A percentile compares a stretch with the other conserved stretches of the same genome.
Conservation (phyloP, 2,329 filamentous ascomycete species). For the Erysiphe pulchra region DNA sequence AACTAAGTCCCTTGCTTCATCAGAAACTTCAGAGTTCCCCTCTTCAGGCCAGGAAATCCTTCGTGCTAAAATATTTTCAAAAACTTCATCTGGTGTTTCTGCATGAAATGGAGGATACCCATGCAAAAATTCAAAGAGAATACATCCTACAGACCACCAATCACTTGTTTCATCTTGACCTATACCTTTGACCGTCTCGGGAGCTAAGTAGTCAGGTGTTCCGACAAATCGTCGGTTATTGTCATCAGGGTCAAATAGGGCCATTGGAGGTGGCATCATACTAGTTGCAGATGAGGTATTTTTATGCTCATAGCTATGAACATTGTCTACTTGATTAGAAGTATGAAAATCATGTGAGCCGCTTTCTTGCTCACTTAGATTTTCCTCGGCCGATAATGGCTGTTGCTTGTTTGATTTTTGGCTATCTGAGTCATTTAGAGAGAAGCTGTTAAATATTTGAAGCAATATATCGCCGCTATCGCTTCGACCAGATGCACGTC, state of each 20-base stretch:
- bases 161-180: slow-evolving; percentile 96
- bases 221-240: slow-evolving; percentile 83
- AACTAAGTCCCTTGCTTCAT: slow-evolving; percentile 81
- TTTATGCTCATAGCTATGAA: slow-evolving; percentile 19
- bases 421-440: slow-evolving; percentile 34
- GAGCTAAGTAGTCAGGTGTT: slow-evolving; percentile 87
- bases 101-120: slow-evolving; percentile 89
- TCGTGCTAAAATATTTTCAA: slow-evolving; percentile 81
- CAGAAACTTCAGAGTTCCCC: slow-evolving; percentile 51
- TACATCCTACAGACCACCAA: slow-evolving; percentile 99
- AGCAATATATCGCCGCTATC: slow-evolving; percentile 78
- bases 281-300: slow-evolving; percentile 35
- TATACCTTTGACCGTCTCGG: slow-evolving; percentile 84
- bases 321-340: slow-evolving; percentile 25
- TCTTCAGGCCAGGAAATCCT: slow-evolving; percentile 84
- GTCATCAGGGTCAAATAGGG: slow-evolving; percentile 85
- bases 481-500: slow-evolving; percentile 57
- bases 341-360: slow-evolving; percentile 55
- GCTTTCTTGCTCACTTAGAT: slow-evolving; percentile 44
- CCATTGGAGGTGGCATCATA: slow-evolving; percentile 79
- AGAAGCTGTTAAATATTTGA: slow-evolving; percentile 60
- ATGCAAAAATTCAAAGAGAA: slow-evolving; percentile 87
- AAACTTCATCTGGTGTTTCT: slow-evolving; percentile 70
- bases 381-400: slow-evolving; percentile 40
- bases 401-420: slow-evolving; percentile 13